Base-by-base conservation (phyloP, 257 asterid species). In the Rubia yunnanensis region DNA sequence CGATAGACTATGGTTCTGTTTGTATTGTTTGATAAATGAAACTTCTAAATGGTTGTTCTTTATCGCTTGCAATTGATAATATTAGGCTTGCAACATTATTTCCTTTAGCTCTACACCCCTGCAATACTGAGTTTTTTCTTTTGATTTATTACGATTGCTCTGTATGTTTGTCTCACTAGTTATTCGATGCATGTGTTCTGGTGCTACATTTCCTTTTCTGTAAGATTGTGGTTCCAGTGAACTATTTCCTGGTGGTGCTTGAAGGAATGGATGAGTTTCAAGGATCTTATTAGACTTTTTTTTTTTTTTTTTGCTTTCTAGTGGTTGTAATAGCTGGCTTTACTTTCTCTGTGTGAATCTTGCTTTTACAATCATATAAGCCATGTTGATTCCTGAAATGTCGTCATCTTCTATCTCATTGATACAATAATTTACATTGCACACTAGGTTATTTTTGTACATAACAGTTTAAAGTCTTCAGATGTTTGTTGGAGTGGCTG, bases 401-500 rank as follows among this genome's bases (percentile, higher is more conserved):
- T 6, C 62, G 23, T 46, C 30, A 23, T 57, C 30, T 36, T 2
- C 20, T 23, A 4, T 18, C 8, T n/a, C 46, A 36, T 26, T 35
- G 5, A 26, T 31, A 49, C 13, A 10, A 26, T 46, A 18, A 18
- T n/a, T 9, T 60, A 64, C 20, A 59, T 15, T 23, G 22, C 20
- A 64, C 20, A 44, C 41, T 71, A 39, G 53, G 26, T 31, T 34
- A 13, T 39, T 31, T 41, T 46, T 57, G 48, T 44, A 71, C 53
- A 27, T 64, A 23, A 22, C n/a, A 6, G 27, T 2, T 13, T 48
- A 23, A 44, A 71, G 62, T 81, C 59, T 77, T 48, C 89, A 94
- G 99, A 94, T 94, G 99, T 94, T 94, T 81, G 99, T 81, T 74
- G 99, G 99, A 38, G 99, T 94, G 69, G 99, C 99, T 76, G 99